phyloP scores from a whole-genome alignment of 2,329 filamentous ascomycete species.

The Ceratocystiopsis brevicomis region DNA sequence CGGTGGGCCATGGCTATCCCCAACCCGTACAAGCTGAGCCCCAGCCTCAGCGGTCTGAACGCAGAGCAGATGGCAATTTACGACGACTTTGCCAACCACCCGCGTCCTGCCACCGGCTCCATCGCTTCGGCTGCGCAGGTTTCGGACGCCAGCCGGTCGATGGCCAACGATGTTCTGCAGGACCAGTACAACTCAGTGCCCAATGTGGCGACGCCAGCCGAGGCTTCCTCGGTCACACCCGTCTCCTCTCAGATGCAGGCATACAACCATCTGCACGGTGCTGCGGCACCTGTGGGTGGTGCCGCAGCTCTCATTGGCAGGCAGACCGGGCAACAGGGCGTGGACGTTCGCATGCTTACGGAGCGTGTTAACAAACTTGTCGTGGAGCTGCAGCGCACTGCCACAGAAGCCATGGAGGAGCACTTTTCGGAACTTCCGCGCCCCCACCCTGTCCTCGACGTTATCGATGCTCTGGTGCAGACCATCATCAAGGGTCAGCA shows the following conservation, averaged over 20 bases:
- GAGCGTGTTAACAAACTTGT: conserved; percentile 40
- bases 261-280: conserved; percentile 34
- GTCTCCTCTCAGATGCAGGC: conserved; percentile 34
- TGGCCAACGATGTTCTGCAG: conserved; percentile 45
- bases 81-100: conserved; percentile 82
- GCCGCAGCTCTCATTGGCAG: conserved; percentile 21
- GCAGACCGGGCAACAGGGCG: conserved; percentile 21
- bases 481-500: conserved; percentile 45
- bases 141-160: conserved; percentile 40
- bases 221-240: conserved; percentile 33
- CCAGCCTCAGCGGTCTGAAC: conserved; percentile 53
- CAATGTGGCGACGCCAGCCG: conserved; percentile 37
- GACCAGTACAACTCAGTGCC: conserved; percentile 41
- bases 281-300: conserved; percentile 9
- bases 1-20: conserved; percentile 90
- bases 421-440: conserved; percentile 41
- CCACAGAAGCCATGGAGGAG: conserved; percentile 34
- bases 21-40: conserved; percentile 74
- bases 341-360: conserved; percentile 32
- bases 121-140: conserved; percentile 32
- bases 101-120: conserved; percentile 24
- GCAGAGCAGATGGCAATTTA: conserved; percentile 89
- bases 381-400: conserved; percentile 34
- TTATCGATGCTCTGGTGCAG: conserved; percentile 41
- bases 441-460: conserved; percentile 39